Base-by-base conservation (phyloP, 192 early-diverging fungal genomes). In the Podila minutissima region DNA sequence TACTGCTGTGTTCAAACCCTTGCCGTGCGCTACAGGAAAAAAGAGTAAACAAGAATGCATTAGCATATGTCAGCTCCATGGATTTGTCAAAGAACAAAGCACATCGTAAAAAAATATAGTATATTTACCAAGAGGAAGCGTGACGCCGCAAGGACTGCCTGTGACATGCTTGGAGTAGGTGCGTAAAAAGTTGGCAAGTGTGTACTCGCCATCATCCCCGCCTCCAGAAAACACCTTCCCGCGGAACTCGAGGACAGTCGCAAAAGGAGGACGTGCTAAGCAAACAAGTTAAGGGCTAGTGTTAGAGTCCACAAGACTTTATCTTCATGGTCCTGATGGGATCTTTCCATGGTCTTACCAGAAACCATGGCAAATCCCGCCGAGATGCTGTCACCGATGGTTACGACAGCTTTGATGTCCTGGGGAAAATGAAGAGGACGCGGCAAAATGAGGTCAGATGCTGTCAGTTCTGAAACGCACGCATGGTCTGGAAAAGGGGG, bases 331-430 rank as follows among this genome's bases (percentile, higher is more conserved):
- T 48, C 12, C 12, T 28, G 26, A 29, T 19, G 35, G 46, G 22
- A 3, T 29, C n/a, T 61, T 24, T 15, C 33, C 59, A 62, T 32
- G 67, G 29, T 24, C 41, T 37, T 83, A 84, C 85, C 85, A 57
- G 87, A 86, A 13, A 82, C 22, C 86, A 87, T 86, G 31, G 85
- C 88, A 57, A 89, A 89, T 37, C 88, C 88, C n/a, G 88, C 88
- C 19, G 85, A 74, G 38, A 89, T 87, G 31, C 84, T 86, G 60
- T 89, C 88, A 28, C 88, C 88, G 11, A 89, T 72, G 20, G 85
- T 82, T 19, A 85, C 74, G 26, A 89, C 79, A 15, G 79, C 71
- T 77, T 84, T 83, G 33, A 89, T 86, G 31, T 89, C 88, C 86
- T 87, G 70, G 19, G 17, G 20, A 24, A 10, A 3, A 55, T 55